Conservation (phyloP, 1,284 basidiomycete genomes). For the Cryptococcus sp. region DNA sequence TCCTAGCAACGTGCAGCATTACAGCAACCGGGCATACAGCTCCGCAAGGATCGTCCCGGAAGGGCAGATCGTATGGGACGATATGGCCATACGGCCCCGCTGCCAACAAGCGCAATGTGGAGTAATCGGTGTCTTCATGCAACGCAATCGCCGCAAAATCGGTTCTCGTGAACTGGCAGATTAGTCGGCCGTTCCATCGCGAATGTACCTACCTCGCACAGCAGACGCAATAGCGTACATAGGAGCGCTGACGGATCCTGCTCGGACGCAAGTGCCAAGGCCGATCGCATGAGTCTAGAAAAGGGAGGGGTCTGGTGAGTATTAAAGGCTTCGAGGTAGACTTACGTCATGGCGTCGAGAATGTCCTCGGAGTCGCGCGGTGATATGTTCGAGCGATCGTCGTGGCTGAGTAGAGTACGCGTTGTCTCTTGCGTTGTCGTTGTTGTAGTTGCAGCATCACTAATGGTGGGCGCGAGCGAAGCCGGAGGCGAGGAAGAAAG, state of each 20-base stretch:
- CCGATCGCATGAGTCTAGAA: slow-evolving; percentile 38
- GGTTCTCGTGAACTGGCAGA: slow-evolving; percentile 32
- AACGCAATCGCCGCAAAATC: slow-evolving; percentile 45
- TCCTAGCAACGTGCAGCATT: slow-evolving; percentile 44
- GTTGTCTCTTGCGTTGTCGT: background rate
- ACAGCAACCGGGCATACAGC: slow-evolving; percentile 30
- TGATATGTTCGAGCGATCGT: too few relatives aligned
- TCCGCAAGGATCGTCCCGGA: slow-evolving; percentile 25
- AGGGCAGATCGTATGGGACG: slow-evolving; percentile 29
- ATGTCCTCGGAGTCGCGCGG: slow-evolving; percentile 3
- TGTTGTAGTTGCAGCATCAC: background rate
- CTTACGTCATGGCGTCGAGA: slow-evolving; percentile 23
- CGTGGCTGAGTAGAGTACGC: too few relatives aligned
- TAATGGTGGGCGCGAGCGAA: slow-evolving; percentile 1
- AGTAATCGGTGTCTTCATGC: slow-evolving; percentile 25
- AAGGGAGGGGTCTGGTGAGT: too few relatives aligned
- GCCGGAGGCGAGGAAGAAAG: background rate
- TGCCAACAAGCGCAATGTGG: slow-evolving; percentile 31
- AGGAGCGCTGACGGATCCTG: slow-evolving; percentile 38
- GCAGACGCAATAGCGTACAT: slow-evolving; percentile 35
- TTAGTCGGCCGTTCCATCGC: background rate
- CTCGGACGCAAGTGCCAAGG: slow-evolving; percentile 40
- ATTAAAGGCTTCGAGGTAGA: background rate
- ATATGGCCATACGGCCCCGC: slow-evolving; percentile 38
- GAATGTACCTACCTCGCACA: slow-evolving; percentile 21